phyloP scores from a whole-genome alignment of 2,329 filamentous ascomycete genomes.

The Elsinoe australis region DNA sequence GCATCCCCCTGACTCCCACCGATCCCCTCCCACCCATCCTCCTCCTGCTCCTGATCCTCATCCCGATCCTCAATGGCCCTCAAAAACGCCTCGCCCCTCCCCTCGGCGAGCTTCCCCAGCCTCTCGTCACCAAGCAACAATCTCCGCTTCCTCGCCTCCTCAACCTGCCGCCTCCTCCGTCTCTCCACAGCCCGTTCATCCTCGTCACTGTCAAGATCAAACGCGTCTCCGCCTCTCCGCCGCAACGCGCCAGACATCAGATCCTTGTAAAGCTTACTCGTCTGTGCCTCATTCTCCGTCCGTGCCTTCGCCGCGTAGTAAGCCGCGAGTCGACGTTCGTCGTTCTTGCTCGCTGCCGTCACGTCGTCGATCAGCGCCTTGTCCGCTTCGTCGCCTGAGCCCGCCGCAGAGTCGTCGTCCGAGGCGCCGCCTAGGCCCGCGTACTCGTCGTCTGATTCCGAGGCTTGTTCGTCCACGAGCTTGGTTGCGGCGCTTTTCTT shows the following conservation, averaged over 20 bases:
- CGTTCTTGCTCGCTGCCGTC: conserved; percentile 64
- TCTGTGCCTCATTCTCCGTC: conserved; percentile 72
- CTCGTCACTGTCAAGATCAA: conserved; percentile 73
- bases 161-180: conserved; percentile 69
- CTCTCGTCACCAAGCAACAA: conserved; percentile 82
- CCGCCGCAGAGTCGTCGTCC: conserved; percentile 74
- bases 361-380: conserved; percentile 90
- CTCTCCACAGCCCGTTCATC: conserved; percentile 73
- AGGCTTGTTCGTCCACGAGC: conserved; percentile 86
- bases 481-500: conserved; percentile 80
- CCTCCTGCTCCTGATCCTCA: conserved; percentile 53
- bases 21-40: conserved; percentile 61
- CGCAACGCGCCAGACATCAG: conserved; percentile 81
- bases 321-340: conserved; percentile 74
- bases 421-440: conserved; percentile 84
- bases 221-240: conserved; percentile 59
- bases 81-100: conserved; percentile 82
- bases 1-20: conserved; percentile 37
- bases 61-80: conserved; percentile 79
- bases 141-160: conserved; percentile 87
- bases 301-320: conserved; percentile 82
- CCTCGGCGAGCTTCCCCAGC: conserved; percentile 57
- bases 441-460: conserved; percentile 98
- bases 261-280: conserved; percentile 87
- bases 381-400: conserved; percentile 66